Conservation (phyloP, 208 protist species). For the Trypanosoma cruzi region DNA sequence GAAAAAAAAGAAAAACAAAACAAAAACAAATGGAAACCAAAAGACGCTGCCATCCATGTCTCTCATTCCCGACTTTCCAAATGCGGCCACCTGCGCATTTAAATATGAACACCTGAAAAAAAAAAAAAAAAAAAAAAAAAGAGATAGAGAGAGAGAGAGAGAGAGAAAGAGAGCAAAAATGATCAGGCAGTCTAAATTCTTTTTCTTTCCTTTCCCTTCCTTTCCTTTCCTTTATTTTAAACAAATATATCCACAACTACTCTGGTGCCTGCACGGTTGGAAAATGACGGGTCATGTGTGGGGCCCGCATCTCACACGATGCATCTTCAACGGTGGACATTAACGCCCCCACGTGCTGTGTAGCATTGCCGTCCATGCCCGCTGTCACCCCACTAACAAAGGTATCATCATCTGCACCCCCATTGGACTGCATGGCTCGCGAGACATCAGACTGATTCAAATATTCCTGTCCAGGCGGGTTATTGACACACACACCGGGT, state of each 20-base stretch:
- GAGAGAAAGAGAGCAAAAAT: background rate
- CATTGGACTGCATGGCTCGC: background rate
- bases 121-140: no score
- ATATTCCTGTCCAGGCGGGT: background rate
- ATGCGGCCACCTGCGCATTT: no score
- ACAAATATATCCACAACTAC: background rate
- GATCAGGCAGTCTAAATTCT: no score
- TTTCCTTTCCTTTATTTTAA: no score
- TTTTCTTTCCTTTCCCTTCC: no score
- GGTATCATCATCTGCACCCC: background rate
- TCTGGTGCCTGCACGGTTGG: slow-evolving; percentile 12
- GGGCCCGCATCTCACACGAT: background rate
- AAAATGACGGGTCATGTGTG: background rate
- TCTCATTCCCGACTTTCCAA: no score
- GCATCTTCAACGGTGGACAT: background rate
- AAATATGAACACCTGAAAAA: no score
- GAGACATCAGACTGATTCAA: background rate
- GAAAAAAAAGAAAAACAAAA: no score
- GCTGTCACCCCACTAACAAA: background rate
- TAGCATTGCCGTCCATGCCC: background rate
- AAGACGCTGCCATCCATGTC: no score
- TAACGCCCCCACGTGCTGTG: background rate
- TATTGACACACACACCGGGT: background rate
- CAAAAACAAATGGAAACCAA: no score
- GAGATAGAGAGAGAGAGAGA: slow-evolving; percentile 6